A percentile compares a stretch with the other conserved stretches of the same genome.
phyloP scores from a whole-genome alignment of 2,329 filamentous ascomycete genomes.

The Pseudogymnoascus sp. region DNA sequence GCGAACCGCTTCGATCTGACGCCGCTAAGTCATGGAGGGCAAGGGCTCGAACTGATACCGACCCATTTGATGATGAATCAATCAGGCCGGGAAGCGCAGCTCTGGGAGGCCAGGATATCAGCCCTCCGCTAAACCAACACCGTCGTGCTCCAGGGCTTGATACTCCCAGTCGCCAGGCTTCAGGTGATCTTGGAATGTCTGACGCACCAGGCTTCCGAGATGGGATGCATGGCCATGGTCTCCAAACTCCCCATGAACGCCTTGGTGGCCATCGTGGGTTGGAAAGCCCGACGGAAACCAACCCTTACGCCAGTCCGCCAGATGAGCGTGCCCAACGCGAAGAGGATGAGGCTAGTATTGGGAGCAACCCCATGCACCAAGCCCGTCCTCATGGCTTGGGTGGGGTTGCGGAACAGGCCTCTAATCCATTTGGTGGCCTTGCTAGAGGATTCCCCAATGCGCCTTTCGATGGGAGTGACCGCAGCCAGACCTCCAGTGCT shows the following conservation, averaged over 20 bases:
- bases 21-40: constrained; percentile 49
- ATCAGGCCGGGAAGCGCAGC: constrained; percentile 60
- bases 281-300: constrained; percentile 87
- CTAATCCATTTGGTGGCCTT: constrained; percentile 46
- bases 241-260: constrained; percentile 35
- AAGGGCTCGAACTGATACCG: constrained; percentile 62
- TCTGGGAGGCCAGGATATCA: constrained; percentile 67
- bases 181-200: constrained; percentile 55
- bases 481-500: constrained; percentile 86
- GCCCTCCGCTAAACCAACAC: constrained; percentile 38
- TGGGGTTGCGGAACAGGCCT: constrained; percentile 42
- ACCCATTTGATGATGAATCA: constrained; percentile 64
- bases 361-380: constrained; percentile 28
- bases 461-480: constrained; percentile 62
- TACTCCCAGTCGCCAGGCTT: constrained; percentile 33
- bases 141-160: constrained; percentile 36
- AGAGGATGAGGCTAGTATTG: constrained; percentile 37
- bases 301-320: constrained; percentile 87
- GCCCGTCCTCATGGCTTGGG: constrained; percentile 45
- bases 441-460: constrained; percentile 41
- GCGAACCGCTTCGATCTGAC: constrained; percentile 31
- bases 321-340: constrained; percentile 60
- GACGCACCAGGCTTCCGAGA: constrained; percentile 51
- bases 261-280: constrained; percentile 45
- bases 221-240: constrained; percentile 47